Evolutionary conservation across 2,329 filamentous ascomycete genomes (phyloP).

Genomic region (Mycosphaerella sp.): DNA sequence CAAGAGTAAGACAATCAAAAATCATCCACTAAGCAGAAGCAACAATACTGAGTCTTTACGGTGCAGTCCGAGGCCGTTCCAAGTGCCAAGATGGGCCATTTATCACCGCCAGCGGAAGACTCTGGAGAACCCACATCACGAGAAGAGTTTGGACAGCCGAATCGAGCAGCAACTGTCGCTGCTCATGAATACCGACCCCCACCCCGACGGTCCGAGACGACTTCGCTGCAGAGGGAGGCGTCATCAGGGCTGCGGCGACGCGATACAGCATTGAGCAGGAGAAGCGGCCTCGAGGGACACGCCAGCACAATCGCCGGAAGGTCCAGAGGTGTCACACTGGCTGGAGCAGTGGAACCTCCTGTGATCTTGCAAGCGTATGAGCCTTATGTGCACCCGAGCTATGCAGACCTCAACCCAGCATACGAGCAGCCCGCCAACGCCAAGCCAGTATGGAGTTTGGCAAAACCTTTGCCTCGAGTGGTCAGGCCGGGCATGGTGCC

Average conservation of each 20-base stretch:
- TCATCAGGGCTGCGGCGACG: constrained; percentile 14
- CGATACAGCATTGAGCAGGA: constrained; percentile 14
- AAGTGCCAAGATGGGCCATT: not conserved
- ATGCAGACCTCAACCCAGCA: constrained; percentile 49
- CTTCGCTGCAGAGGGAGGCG: constrained; percentile 7
- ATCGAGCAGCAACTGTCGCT: constrained; percentile 14
- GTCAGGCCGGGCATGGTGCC: constrained; percentile 51
- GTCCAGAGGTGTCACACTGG: constrained; percentile 16
- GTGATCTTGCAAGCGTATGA: constrained; percentile 22
- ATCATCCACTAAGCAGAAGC: not conserved
- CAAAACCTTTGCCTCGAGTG: constrained; percentile 50
- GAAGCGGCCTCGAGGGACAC: constrained; percentile 9
- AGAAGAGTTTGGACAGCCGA: constrained; percentile 9
- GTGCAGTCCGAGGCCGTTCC: constrained; percentile 12
- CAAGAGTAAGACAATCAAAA: not conserved
- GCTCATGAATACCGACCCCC: constrained; percentile 8
- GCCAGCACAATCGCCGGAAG: constrained; percentile 15
- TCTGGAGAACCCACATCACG: not conserved
- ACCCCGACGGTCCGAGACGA: constrained; percentile 8
- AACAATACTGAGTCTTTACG: not conserved
- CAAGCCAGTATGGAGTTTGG: constrained; percentile 50
- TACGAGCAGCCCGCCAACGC: constrained; percentile 47
- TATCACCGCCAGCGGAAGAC: constrained; percentile 5
- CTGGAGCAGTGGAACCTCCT: constrained; percentile 21
- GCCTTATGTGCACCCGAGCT: constrained; percentile 46